Evolutionary conservation across 257 asterid genomes (phyloP).

Genomic region (Solanum sitiens): DNA sequence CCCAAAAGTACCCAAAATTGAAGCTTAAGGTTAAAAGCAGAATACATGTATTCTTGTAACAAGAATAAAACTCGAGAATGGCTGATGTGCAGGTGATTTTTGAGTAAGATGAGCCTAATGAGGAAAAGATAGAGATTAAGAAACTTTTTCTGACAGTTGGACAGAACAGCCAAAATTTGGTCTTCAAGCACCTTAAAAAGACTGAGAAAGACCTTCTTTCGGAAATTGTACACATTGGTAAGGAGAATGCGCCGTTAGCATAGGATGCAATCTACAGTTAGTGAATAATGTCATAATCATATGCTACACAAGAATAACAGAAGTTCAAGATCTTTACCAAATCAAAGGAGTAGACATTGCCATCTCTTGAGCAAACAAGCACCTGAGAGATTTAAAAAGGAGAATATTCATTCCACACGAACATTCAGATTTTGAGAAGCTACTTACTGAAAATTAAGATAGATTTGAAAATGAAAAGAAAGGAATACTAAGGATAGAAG

Average conservation of each 20-base stretch:
- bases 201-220: neutral
- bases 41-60: neutral
- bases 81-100: neutral
- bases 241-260: neutral
- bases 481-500: neutral
- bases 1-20: neutral
- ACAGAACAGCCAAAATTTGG: neutral
- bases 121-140: neutral
- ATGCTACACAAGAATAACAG: neutral
- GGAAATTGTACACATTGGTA: neutral
- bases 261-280: neutral
- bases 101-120: neutral
- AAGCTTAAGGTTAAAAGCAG: neutral
- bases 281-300: neutral
- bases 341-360: constrained; percentile 68
- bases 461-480: neutral
- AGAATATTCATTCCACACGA: neutral
- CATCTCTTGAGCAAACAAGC: constrained; percentile 79
- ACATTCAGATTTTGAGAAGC: neutral
- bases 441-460: neutral
- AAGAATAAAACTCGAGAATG: neutral
- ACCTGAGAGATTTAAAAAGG: constrained; percentile 32
- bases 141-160: neutral
- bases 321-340: constrained; percentile 30
- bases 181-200: neutral